phyloP scores from a whole-genome alignment of 2,329 filamentous ascomycete genomes.

The Macroventuria anomochaeta region DNA sequence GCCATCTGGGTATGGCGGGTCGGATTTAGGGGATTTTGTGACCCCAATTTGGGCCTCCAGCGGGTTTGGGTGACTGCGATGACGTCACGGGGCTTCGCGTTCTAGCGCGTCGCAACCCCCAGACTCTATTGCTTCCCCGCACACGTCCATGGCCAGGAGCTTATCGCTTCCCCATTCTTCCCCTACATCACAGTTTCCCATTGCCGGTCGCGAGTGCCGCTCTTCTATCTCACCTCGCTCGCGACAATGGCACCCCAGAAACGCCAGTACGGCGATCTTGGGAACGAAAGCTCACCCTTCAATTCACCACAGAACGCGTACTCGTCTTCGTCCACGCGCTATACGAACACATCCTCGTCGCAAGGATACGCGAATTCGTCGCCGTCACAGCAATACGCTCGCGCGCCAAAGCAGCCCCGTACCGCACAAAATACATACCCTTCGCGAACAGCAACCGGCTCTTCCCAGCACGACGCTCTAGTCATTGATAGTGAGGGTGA shows the following conservation, averaged over 20 bases:
- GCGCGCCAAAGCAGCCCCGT: constrained; percentile 39
- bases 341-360: constrained; percentile 25
- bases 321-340: constrained; percentile 24
- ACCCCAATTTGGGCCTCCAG: too few relatives aligned
- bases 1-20: too few relatives aligned
- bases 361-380: constrained; percentile 17
- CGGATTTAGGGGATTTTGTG: too few relatives aligned
- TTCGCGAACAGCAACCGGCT: constrained; percentile 25
- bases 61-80: too few relatives aligned
- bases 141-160: not conserved
- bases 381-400: constrained; percentile 8
- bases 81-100: constrained; percentile 30
- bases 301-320: constrained; percentile 33
- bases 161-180: not conserved
- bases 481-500: constrained; percentile 38
- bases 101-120: constrained; percentile 21
- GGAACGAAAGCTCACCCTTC: constrained; percentile 8
- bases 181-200: constrained; percentile 2
- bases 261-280: constrained; percentile 14
- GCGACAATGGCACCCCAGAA: constrained; percentile 21
- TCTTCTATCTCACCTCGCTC: not conserved
- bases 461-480: constrained; percentile 36
- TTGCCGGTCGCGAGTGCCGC: not conserved
- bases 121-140: constrained; percentile 6
- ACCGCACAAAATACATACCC: constrained; percentile 19